phyloP scores from a whole-genome alignment of 768 basidiomycete species.

The Nevesoporus exiguus region DNA sequence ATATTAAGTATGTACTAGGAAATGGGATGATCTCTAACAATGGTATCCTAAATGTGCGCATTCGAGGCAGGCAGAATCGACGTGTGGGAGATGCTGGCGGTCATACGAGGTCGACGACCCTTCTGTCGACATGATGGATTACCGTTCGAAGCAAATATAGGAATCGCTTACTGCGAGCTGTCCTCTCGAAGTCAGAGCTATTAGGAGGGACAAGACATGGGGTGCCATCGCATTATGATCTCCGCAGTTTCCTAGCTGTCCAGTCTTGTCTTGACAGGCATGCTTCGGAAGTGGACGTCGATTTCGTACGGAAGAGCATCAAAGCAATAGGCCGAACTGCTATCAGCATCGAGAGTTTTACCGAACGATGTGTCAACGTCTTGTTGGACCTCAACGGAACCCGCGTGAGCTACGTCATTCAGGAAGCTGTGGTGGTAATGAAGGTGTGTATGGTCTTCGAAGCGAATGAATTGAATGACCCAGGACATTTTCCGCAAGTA shows the following conservation, averaged over 20 bases:
- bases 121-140: no score
- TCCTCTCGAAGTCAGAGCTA: no score
- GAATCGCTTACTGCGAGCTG: no score
- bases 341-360: conserved; percentile 89
- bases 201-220: no score
- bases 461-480: neutral
- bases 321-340: conserved; percentile 96
- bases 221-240: no score
- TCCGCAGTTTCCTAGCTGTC: neutral
- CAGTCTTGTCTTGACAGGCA: conserved; percentile 51
- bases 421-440: conserved; percentile 98
- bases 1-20: no score
- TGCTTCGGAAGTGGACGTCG: conserved; percentile 95
- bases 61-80: no score
- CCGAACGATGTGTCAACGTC: conserved; percentile 93
- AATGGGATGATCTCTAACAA: no score
- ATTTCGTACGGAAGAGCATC: conserved; percentile 93
- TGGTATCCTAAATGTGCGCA: no score
- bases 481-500: conserved; percentile 99
- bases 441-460: conserved; percentile 54
- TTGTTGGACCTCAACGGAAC: conserved; percentile 90
- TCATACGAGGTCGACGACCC: no score
- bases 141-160: no score
- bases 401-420: conserved; percentile 94
- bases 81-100: no score